A percentile compares a stretch with the other conserved stretches of the same genome.
Evolutionary conservation across 306 rosid species (phyloP).

Genomic region (Nissolia schottii): DNA sequence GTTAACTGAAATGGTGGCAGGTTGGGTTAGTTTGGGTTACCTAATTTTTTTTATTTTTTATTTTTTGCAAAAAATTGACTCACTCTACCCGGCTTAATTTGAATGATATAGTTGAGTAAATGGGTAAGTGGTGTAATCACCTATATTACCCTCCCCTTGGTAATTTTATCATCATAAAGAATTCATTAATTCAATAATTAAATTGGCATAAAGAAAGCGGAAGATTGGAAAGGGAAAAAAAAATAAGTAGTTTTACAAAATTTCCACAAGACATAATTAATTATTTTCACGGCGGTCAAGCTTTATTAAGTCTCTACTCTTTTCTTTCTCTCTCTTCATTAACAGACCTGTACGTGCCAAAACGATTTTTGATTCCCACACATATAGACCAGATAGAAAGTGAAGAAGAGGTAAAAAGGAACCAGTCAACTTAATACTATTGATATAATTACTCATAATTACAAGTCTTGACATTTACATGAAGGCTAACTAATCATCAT

Average conservation of each 20-base stretch:
- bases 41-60: too few species aligned
- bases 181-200: too few species aligned
- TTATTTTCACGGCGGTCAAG: constrained; percentile 1
- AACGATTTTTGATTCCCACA: neutral
- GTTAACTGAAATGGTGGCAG: too few species aligned
- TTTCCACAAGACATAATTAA: neutral
- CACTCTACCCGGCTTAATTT: too few species aligned
- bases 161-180: too few species aligned
- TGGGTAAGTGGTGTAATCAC: too few species aligned
- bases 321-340: neutral
- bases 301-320: neutral
- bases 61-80: too few species aligned
- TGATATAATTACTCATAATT: constrained; percentile 30
- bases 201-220: too few species aligned
- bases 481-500: constrained; percentile 32
- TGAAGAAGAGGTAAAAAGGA: neutral
- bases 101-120: too few species aligned
- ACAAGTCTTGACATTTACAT: constrained; percentile 46
- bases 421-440: constrained; percentile 20
- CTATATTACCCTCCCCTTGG: too few species aligned
- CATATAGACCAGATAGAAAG: neutral
- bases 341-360: neutral
- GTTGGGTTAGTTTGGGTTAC: too few species aligned
- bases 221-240: neutral
- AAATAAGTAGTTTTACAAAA: neutral